A percentile compares a stretch with the other conserved stretches of the same genome.
phyloP scores from a whole-genome alignment of 805 yeast genomes.

The Cyberlindnera xylosilytica region DNA sequence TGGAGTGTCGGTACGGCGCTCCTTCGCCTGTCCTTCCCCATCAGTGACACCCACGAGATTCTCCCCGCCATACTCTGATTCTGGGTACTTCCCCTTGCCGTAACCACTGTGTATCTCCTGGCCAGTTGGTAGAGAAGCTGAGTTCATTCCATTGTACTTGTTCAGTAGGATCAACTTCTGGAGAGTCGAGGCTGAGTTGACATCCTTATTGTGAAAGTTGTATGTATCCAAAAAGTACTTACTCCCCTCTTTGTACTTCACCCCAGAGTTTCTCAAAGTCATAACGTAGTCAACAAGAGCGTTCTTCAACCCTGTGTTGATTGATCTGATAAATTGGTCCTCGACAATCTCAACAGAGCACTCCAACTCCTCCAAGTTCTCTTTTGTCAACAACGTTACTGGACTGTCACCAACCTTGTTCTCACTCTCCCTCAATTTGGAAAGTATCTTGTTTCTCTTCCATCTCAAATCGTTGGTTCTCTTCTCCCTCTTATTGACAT shows the following conservation, averaged over 20 bases:
- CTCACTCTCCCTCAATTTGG: slow-evolving; percentile 40
- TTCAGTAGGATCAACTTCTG: slow-evolving; percentile 27
- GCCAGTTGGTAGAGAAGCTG: not conserved
- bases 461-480: slow-evolving; percentile 39
- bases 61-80: not conserved
- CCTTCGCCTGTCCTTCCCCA: not conserved
- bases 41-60: not conserved
- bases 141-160: slow-evolving; percentile 10
- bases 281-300: slow-evolving; percentile 42
- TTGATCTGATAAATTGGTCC: slow-evolving; percentile 46
- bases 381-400: slow-evolving; percentile 41
- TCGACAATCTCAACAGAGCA: slow-evolving; percentile 51
- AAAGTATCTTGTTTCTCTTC: slow-evolving; percentile 36
- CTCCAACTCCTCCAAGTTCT: slow-evolving; percentile 49
- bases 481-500: slow-evolving; percentile 48
- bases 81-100: not conserved
- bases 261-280: slow-evolving; percentile 18
- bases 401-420: slow-evolving; percentile 45
- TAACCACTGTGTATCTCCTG: not conserved
- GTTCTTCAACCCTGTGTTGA: slow-evolving; percentile 42
- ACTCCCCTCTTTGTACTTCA: slow-evolving; percentile 17
- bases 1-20: not conserved
- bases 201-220: slow-evolving; percentile 9
- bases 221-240: slow-evolving; percentile 22
- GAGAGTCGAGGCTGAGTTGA: slow-evolving; percentile 16